A percentile compares a stretch with the other conserved stretches of the same genome.
These are phyloP conservation scores for Penicillium sp. DNA, from an alignment of 2,329 filamentous ascomycete genomes.

Conservation along the genomic window DNA sequence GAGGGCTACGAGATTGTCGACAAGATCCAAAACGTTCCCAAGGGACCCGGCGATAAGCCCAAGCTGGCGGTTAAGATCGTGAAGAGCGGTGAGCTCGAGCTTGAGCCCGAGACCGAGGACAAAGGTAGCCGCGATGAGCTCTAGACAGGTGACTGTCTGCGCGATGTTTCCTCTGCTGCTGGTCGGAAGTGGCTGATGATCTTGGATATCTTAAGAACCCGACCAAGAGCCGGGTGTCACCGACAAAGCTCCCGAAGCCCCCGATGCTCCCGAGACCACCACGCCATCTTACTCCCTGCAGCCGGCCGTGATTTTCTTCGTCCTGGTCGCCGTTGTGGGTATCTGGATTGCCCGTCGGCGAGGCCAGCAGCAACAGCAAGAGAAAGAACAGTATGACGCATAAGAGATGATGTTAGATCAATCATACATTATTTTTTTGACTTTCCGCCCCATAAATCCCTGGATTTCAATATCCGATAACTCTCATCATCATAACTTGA, in stretches of 20 bases:
- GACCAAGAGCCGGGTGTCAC: slow-evolving; percentile 12
- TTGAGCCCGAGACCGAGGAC: slow-evolving; percentile 43
- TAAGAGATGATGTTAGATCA: slow-evolving; percentile 4
- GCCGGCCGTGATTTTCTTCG: slow-evolving; percentile 19
- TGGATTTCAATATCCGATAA: background rate
- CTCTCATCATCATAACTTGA: background rate
- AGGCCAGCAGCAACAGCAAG: slow-evolving; percentile 16
- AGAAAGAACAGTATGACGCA: slow-evolving; percentile 18
- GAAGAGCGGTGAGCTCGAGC: slow-evolving; percentile 64
- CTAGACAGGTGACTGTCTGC: slow-evolving; percentile 45
- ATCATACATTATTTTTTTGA: background rate
- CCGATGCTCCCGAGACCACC: slow-evolving; percentile 6
- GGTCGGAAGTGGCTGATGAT: slow-evolving; percentile 36
- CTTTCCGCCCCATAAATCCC: background rate
- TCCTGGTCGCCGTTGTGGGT: slow-evolving; percentile 21
- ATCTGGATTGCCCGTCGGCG: slow-evolving; percentile 21
- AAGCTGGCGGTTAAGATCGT: slow-evolving; percentile 60
- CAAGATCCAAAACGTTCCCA: slow-evolving; percentile 63
- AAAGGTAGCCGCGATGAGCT: slow-evolving; percentile 70
- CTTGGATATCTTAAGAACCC: slow-evolving; percentile 27
- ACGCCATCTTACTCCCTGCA: slow-evolving; percentile 18
- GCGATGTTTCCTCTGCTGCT: slow-evolving; percentile 26
- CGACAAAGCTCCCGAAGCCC: slow-evolving; percentile 8
- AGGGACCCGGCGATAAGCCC: slow-evolving; percentile 59
- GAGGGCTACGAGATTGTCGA: slow-evolving; percentile 67